phyloP scores from a whole-genome alignment of 2,329 filamentous ascomycete species.

The Lecanoromycetidae sp. region DNA sequence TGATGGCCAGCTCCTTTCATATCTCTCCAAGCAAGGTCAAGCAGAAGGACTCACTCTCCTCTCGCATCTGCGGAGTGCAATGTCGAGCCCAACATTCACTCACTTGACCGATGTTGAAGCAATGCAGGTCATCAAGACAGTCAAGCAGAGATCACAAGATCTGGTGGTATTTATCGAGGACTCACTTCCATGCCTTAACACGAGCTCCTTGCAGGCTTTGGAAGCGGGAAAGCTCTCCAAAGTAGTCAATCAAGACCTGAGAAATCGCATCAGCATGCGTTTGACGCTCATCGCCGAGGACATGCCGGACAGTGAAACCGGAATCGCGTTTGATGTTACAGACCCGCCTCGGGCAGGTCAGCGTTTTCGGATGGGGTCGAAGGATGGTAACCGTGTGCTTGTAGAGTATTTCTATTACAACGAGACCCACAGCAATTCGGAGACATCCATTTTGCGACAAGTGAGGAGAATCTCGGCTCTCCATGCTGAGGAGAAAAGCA shows the following conservation, averaged over 20 bases:
- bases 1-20: slow-evolving; percentile 1
- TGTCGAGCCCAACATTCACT: slow-evolving; percentile 4
- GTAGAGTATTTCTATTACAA: slow-evolving; percentile 9
- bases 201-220: slow-evolving; percentile 3
- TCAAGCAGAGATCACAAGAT: slow-evolving; percentile 7
- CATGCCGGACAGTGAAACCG: slow-evolving; percentile 4
- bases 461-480: slow-evolving; percentile 2
- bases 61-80: slow-evolving; percentile 1
- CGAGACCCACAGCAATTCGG: not conserved
- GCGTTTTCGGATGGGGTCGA: slow-evolving; percentile 2
- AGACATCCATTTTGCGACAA: not conserved
- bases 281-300: slow-evolving; percentile 4
- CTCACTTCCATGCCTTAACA: slow-evolving; percentile 3
- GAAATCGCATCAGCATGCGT: slow-evolving; percentile 5
- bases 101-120: slow-evolving; percentile 4
- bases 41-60: not conserved
- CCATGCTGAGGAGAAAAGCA: not conserved
- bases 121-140: slow-evolving; percentile 8
- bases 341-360: slow-evolving; percentile 4
- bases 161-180: slow-evolving; percentile 4
- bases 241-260: slow-evolving; percentile 5
- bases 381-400: slow-evolving; percentile 3
- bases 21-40: slow-evolving; percentile 2
- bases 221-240: slow-evolving; percentile 6
- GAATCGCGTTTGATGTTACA: slow-evolving; percentile 1